Evolutionary conservation across 108 stramenopile species (phyloP), one percentile per base, ranked within the genome.

Genomic region (Cyclotella cryptica): DNA sequence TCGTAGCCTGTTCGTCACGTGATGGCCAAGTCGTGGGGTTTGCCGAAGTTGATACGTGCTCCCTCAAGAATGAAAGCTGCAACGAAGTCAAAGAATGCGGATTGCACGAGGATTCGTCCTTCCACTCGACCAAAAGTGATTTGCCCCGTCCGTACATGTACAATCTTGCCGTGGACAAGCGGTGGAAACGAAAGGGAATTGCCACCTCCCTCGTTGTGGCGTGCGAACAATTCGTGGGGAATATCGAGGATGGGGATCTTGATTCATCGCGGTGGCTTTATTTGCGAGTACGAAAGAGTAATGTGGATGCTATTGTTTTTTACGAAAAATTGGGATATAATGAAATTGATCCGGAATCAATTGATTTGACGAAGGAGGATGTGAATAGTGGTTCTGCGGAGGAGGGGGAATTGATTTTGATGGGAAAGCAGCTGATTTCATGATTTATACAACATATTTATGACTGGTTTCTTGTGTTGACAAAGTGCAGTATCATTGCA

Each of bases 61-160:
- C 75, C 1, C 61, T 74, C 13, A 75, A 64, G 24, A 62, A 74
- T 8, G 30, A 68, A 59, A 29, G 0, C 22, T 28, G 46, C 10
- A 29, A 44, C n/a, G 64, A 28, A 66, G 63, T 45, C 3, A 45
- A 44, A 22, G 64, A 65, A 29, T 65, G 44, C 43, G 43, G 42
- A 13, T 17, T 65, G n/a, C n/a, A 1, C 6, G 64, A 65, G 19
- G 44, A 45, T 22, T 5, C 17, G n/a, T n/a, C n/a, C 45, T 5
- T 14, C 12, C 7, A 27, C 26, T 14, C 12, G 4, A 6, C 10
- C 43, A 26, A 45, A 46, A 54, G 81, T 30, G 64, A 69, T 9
- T 35, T 71, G 21, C 71, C 54, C 35, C 83, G 91, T 22, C 84
- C 89, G 21, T 92, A 92, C 74, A 90, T 92, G 91, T 92, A 88